Evolutionary conservation across 2,329 filamentous ascomycete species (phyloP).

Genomic region (Stenocarpella maydis): DNA sequence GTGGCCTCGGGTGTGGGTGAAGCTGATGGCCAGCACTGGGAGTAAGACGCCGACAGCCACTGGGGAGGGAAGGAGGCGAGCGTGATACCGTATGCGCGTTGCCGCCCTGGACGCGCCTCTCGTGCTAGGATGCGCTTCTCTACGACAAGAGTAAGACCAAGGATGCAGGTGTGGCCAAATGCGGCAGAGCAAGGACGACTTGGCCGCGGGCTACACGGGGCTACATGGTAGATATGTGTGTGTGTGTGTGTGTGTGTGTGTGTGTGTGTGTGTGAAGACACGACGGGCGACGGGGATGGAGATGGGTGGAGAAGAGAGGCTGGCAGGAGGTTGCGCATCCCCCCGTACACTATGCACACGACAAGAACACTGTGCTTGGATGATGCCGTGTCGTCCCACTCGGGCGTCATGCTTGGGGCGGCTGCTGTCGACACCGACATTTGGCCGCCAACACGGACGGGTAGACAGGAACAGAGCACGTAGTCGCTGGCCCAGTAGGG

Average conservation of each 20-base stretch:
- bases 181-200: slow-evolving; percentile 13
- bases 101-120: slow-evolving; percentile 26
- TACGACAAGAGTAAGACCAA: slow-evolving; percentile 5
- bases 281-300: slow-evolving; percentile 8
- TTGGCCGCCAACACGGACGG: background rate
- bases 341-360: slow-evolving; percentile 7
- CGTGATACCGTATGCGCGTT: slow-evolving; percentile 18
- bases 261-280: too few species aligned
- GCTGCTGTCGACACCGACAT: slow-evolving; percentile 29
- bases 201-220: background rate
- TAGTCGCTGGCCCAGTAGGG: too few species aligned
- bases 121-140: background rate
- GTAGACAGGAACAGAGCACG: background rate
- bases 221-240: slow-evolving; percentile 9
- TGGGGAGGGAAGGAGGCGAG: slow-evolving; percentile 7
- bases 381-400: slow-evolving; percentile 15
- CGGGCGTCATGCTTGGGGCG: slow-evolving; percentile 8
- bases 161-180: slow-evolving; percentile 29
- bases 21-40: slow-evolving; percentile 8
- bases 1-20: slow-evolving; percentile 16
- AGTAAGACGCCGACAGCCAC: slow-evolving; percentile 8
- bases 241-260: too few species aligned
- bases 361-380: slow-evolving; percentile 21
- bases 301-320: background rate
- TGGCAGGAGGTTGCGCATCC: slow-evolving; percentile 2